Conservation (phyloP, 768 basidiomycete genomes). For the Suillus lakei region DNA sequence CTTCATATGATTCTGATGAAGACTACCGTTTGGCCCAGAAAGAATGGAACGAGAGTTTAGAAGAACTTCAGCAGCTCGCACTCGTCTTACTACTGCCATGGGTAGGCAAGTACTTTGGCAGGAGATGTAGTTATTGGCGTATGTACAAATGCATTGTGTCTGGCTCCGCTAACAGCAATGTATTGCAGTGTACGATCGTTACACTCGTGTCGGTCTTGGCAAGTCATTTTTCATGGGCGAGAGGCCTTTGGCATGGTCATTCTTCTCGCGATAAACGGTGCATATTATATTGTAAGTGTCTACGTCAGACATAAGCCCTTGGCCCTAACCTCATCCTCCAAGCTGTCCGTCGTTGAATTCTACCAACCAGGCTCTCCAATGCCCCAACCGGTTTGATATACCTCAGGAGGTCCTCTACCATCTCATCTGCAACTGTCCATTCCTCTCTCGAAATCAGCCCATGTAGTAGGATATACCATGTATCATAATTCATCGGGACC, state of each 20-base stretch:
- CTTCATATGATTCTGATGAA: constrained; percentile 65
- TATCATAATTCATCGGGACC: constrained; percentile 58
- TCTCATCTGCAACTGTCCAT: constrained; percentile 62
- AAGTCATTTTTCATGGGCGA: constrained; percentile 66
- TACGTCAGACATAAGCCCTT: constrained; percentile 32
- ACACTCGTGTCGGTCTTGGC: constrained; percentile 64
- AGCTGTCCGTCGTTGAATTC: constrained; percentile 47
- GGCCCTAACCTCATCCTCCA: constrained; percentile 34
- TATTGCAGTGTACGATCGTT: constrained; percentile 70
- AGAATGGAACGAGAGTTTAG: constrained; percentile 92
- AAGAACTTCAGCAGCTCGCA: constrained; percentile 82
- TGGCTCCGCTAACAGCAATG: constrained; percentile 15
- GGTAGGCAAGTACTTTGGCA: constrained; percentile 87
- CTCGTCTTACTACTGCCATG: constrained; percentile 83
- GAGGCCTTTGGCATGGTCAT: constrained; percentile 15
- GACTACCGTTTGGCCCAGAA: constrained; percentile 79
- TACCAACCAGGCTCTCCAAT: constrained; percentile 53
- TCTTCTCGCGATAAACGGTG: constrained; percentile 23
- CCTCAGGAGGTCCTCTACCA: constrained; percentile 64
- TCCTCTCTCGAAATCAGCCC: constrained; percentile 63
- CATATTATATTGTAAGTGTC: constrained; percentile 10
- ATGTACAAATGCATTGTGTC: constrained; percentile 34
- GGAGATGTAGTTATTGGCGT: constrained; percentile 89
- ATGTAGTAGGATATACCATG: constrained; percentile 78
- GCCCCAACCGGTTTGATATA: constrained; percentile 50